These are phyloP conservation scores for Coprinopsis marcescibilis DNA, from an alignment of 768 basidiomycete species.

Conservation along the genomic window DNA sequence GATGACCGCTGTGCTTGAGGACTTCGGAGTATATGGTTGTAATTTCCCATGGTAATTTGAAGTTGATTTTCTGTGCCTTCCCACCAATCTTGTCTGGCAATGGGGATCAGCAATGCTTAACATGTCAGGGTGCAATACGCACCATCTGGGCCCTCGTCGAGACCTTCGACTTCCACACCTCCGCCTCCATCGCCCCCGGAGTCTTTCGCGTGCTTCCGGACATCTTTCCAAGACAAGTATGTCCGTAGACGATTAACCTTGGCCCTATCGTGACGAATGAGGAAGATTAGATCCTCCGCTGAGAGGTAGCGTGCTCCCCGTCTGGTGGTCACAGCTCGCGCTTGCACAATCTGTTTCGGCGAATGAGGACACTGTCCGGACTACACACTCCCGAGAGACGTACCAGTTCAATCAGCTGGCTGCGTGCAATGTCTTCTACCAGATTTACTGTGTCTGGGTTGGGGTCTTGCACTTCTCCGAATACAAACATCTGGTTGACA, in stretches of 20 bases:
- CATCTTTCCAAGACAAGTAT: conserved; percentile 96
- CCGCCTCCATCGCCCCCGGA: conserved; percentile 76
- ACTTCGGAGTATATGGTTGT: conserved; percentile 89
- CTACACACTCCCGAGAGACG: conserved; percentile 12
- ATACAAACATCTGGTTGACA: conserved; percentile 81
- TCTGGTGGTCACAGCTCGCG: conserved; percentile 74
- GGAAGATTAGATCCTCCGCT: conserved; percentile 93
- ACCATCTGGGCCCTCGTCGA: conserved; percentile 85
- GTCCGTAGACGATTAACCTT: conserved; percentile 91
- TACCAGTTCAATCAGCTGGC: conserved; percentile 89
- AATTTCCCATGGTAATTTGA: conserved; percentile 96
- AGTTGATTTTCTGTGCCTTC: conserved; percentile 89
- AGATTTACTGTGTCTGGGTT: conserved; percentile 82
- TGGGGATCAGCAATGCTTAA: neutral
- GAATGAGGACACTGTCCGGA: neutral
- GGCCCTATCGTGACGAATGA: conserved; percentile 89
- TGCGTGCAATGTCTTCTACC: conserved; percentile 91
- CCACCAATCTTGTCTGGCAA: conserved; percentile 62
- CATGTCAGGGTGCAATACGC: conserved; percentile 13
- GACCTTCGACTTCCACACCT: conserved; percentile 74
- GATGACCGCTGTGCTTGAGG: conserved; percentile 65
- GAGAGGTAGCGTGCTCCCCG: conserved; percentile 82
- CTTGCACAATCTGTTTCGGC: conserved; percentile 85
- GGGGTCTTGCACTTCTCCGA: conserved; percentile 92
- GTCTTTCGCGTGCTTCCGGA: conserved; percentile 92